phyloP scores from a whole-genome alignment of 805 yeast genomes.

The Babjeviella inositovora region DNA sequence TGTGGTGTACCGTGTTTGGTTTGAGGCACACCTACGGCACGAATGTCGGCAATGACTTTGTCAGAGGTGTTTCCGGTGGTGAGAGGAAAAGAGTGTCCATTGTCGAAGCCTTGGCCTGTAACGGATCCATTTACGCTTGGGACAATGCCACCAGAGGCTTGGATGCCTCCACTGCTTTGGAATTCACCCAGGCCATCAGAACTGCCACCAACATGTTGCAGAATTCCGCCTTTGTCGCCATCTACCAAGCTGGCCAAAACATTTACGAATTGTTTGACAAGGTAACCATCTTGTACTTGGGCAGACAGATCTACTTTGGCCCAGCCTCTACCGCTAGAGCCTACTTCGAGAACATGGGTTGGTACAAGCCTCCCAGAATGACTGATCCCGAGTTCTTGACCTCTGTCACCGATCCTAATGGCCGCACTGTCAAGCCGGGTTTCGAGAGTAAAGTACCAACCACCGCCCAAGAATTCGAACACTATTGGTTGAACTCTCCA shows the following conservation, averaged over 20 bases:
- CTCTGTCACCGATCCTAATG: slow-evolving; percentile 52
- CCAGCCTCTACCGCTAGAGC: slow-evolving; percentile 31
- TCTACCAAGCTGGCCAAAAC: slow-evolving; percentile 55
- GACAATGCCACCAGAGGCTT: slow-evolving; percentile 61
- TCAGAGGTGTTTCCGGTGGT: slow-evolving; percentile 62
- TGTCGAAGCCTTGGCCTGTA: slow-evolving; percentile 43
- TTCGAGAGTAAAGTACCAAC: slow-evolving; percentile 36
- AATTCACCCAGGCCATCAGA: slow-evolving; percentile 43
- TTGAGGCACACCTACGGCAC: slow-evolving; percentile 44
- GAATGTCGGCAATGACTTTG: slow-evolving; percentile 49
- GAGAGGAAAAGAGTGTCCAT: slow-evolving; percentile 58
- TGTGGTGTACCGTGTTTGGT: slow-evolving; percentile 27
- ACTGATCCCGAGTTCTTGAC: slow-evolving; percentile 60
- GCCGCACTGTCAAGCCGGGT: slow-evolving; percentile 32
- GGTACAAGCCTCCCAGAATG: slow-evolving; percentile 43
- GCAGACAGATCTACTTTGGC: slow-evolving; percentile 48
- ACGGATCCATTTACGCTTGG: slow-evolving; percentile 42
- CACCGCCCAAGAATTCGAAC: slow-evolving; percentile 45
- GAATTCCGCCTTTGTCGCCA: slow-evolving; percentile 45
- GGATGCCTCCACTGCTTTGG: slow-evolving; percentile 57
- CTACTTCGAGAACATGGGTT: slow-evolving; percentile 54
- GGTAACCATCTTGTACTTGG: slow-evolving; percentile 41
- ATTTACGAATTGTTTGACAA: slow-evolving; percentile 46
- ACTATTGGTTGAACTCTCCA: slow-evolving; percentile 36
- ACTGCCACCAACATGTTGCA: slow-evolving; percentile 39